phyloP scores from a whole-genome alignment of 2,329 filamentous ascomycete genomes.

The Ophiocordyceps camponoti-leonardi region DNA sequence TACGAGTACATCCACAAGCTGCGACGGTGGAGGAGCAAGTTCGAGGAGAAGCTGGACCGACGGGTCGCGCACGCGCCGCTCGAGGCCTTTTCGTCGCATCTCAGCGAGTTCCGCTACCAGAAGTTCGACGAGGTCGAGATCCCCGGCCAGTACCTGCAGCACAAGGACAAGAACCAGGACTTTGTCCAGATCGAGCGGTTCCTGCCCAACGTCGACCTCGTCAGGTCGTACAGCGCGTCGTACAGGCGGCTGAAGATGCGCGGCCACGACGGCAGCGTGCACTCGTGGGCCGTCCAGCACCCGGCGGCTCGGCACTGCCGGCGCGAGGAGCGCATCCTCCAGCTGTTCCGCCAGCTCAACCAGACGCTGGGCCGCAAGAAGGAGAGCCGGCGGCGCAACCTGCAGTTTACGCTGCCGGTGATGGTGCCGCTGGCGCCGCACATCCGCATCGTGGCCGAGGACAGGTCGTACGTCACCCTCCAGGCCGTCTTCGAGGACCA shows the following conservation, averaged over 20 bases:
- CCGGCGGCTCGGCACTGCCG: slow-evolving; percentile 84
- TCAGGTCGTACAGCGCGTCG: slow-evolving; percentile 78
- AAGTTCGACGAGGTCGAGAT: slow-evolving; percentile 98
- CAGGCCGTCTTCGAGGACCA: slow-evolving; percentile 95
- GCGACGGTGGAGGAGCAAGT: slow-evolving; percentile 89
- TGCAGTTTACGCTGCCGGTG: slow-evolving; percentile 89
- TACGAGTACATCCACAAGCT: slow-evolving; percentile 96
- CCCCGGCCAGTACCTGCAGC: slow-evolving; percentile 88
- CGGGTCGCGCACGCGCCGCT: slow-evolving; percentile 56
- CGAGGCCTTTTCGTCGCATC: slow-evolving; percentile 72
- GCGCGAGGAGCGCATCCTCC: slow-evolving; percentile 84
- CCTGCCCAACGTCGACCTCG: slow-evolving; percentile 82
- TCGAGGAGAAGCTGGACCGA: slow-evolving; percentile 91
- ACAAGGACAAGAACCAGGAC: slow-evolving; percentile 98
- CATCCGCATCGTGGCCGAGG: slow-evolving; percentile 90
- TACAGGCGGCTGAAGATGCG: slow-evolving; percentile 90
- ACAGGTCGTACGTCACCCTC: slow-evolving; percentile 81
- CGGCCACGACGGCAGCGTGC: slow-evolving; percentile 92
- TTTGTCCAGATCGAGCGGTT: slow-evolving; percentile 97
- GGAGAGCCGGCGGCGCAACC: slow-evolving; percentile 79
- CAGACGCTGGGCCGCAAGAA: slow-evolving; percentile 82
- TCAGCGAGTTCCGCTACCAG: slow-evolving; percentile 93
- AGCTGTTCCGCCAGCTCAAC: slow-evolving; percentile 96
- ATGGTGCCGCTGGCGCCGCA: slow-evolving; percentile 93
- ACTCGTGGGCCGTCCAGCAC: slow-evolving; percentile 92